Base-by-base conservation (phyloP, 345 rosid genomes). In the Turritis glabra region DNA sequence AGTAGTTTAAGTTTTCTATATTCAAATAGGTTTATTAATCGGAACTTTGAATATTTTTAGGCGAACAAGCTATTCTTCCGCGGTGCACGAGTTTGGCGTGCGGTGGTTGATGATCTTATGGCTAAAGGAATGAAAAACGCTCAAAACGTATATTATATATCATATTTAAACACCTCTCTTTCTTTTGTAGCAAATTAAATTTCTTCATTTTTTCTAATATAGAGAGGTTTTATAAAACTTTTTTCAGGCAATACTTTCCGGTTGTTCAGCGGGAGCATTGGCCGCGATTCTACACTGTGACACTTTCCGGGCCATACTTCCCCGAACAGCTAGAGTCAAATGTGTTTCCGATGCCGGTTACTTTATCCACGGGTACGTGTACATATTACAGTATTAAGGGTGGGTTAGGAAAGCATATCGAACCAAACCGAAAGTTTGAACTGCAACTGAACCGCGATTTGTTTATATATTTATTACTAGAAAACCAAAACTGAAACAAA, bases 231-330 rank as follows among this genome's bases (percentile, higher is more conserved):
- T 6, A 10, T 1, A 22, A n/a, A 52, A 69, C 9, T 5, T 14
- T 5, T 14, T 23, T 33, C 61, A 94, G 98, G 98, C 97, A 56
- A 75, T 94, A 81, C 92, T 94, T 30, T 85, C 97, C 0, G 99
- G 97, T 50, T 94, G 99, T 78, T 94, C 99, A 57, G 99, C 99
- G 32, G 97, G 99, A 51, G 97, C 96, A 52, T 80, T 94, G 85
- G 85, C 97, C 12, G 83, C 97, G 8, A 91, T 94, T 47, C 78
- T 94, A 78, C 90, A 94, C 23, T 94, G 97, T 44, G 97, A 94
- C 69, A 82, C 82, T 46, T 94, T 94, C 80, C 81, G 81, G 4
- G 79, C 86, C 71, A 87, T 88, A 50, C 80, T 92, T 22, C 97
- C 96, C 14, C 74, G 73, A 62, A 67, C 82, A 17, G 80, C 93